Evolutionary conservation across 1,139 yeast genomes (phyloP).

Genomic region (Lodderomyces pseudojiufengensis): DNA sequence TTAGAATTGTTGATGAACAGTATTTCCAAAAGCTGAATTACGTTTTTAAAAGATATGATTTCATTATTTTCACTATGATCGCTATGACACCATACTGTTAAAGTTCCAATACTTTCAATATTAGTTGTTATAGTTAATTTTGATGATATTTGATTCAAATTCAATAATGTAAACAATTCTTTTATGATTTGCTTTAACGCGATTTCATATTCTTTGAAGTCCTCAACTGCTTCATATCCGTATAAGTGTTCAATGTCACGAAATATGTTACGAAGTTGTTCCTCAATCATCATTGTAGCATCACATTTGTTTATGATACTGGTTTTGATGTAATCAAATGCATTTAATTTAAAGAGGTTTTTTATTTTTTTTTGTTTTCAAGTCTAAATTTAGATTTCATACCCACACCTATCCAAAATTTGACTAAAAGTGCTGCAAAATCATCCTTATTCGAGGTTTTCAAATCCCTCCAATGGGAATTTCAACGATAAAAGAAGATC

Average conservation of each 20-base stretch:
- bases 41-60: too few relatives aligned
- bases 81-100: constrained; percentile 5
- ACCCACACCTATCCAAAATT: constrained; percentile 1
- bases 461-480: constrained; percentile 6
- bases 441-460: constrained; percentile 7
- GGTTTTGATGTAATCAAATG: not conserved
- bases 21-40: too few relatives aligned
- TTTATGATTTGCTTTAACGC: constrained; percentile 16
- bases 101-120: constrained; percentile 8
- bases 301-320: not conserved
- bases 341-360: too few relatives aligned
- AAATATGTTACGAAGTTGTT: constrained; percentile 22
- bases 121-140: constrained; percentile 5
- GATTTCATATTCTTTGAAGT: constrained; percentile 15
- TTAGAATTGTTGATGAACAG: too few relatives aligned
- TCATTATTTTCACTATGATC: not conserved
- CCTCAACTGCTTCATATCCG: constrained; percentile 11
- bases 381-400: too few relatives aligned
- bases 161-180: constrained; percentile 8
- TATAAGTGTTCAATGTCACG: constrained; percentile 22
- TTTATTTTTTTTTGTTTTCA: too few relatives aligned
- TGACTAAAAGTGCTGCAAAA: too few relatives aligned
- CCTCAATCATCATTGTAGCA: constrained; percentile 7
- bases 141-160: not conserved
- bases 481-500: constrained; percentile 20